These are phyloP conservation scores for Moringa oleifera DNA, from an alignment of 345 rosid genomes.

Conservation along the genomic window DNA sequence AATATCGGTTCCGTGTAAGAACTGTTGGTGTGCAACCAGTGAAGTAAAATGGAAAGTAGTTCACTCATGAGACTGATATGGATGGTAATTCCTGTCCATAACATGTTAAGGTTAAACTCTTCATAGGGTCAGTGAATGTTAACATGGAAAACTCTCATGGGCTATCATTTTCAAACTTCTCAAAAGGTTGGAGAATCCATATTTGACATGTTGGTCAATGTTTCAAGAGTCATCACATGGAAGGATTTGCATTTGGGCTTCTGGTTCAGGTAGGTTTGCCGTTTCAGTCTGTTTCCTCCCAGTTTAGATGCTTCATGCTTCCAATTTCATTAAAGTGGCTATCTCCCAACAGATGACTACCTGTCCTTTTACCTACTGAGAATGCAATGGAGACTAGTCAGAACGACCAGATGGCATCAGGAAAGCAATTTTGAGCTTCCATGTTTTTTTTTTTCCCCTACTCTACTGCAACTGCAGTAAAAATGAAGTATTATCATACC, in stretches of 20 bases:
- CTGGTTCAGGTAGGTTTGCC: neutral
- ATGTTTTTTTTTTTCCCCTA: too few species aligned
- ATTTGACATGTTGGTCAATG: neutral
- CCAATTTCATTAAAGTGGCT: neutral
- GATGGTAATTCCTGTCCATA: neutral
- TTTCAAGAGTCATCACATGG: neutral
- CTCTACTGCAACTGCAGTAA: too few species aligned
- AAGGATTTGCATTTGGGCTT: neutral
- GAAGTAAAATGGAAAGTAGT: constrained; percentile 32
- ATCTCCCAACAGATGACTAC: neutral
- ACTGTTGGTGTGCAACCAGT: constrained; percentile 77
- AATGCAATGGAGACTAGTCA: too few species aligned
- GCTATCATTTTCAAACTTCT: neutral
- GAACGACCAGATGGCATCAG: neutral
- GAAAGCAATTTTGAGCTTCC: neutral
- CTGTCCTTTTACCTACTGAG: neutral
- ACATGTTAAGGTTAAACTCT: neutral
- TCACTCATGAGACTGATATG: neutral
- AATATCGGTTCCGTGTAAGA: constrained; percentile 75
- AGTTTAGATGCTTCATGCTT: neutral
- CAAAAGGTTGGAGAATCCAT: too few species aligned
- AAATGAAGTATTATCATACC: neutral
- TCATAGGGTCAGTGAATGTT: neutral
- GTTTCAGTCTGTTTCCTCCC: neutral
- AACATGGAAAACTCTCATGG: neutral